Percentiles rank a stretch among this genome's conserved stretches.
phyloP scores from a whole-genome alignment of 2,329 filamentous ascomycete genomes.

The Pestalotiopsis sp. region DNA sequence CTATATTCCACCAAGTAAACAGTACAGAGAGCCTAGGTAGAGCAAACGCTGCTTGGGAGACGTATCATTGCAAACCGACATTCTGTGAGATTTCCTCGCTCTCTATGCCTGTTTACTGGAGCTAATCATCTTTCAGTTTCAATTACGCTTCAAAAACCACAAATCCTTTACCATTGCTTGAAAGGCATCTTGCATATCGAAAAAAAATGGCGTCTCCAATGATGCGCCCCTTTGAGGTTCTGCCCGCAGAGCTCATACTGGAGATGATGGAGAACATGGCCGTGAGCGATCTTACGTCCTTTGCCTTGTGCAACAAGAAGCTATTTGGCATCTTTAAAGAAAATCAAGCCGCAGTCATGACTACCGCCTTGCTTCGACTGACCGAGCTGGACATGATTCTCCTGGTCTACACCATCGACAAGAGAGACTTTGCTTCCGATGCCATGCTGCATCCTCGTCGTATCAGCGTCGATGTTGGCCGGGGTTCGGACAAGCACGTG shows the following conservation, averaged over 20 bases:
- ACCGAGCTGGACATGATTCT: constrained; percentile 48
- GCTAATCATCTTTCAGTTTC: background rate
- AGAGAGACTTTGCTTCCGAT: constrained; percentile 24
- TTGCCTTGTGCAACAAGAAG: constrained; percentile 39
- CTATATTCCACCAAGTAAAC: background rate
- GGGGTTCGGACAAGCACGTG: constrained; percentile 17
- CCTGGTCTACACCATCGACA: constrained; percentile 46
- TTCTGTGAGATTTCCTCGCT: background rate
- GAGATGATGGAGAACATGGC: constrained; percentile 50
- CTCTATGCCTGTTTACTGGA: background rate
- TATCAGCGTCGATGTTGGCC: constrained; percentile 22
- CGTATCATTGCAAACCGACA: background rate
- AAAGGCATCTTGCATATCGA: background rate
- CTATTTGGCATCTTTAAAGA: constrained; percentile 43
- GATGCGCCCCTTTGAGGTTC: constrained; percentile 24
- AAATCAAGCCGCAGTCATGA: constrained; percentile 44
- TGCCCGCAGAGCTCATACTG: constrained; percentile 51
- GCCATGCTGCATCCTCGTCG: constrained; percentile 28
- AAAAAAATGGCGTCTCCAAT: background rate
- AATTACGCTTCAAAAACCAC: background rate
- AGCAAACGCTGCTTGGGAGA: background rate
- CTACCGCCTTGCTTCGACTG: constrained; percentile 42
- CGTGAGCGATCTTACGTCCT: constrained; percentile 40
- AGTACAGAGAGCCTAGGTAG: background rate
- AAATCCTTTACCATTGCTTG: background rate